Evolutionary conservation across 176 grass and related monocot genomes (phyloP).

Genomic region (Musa schizocarpa): DNA sequence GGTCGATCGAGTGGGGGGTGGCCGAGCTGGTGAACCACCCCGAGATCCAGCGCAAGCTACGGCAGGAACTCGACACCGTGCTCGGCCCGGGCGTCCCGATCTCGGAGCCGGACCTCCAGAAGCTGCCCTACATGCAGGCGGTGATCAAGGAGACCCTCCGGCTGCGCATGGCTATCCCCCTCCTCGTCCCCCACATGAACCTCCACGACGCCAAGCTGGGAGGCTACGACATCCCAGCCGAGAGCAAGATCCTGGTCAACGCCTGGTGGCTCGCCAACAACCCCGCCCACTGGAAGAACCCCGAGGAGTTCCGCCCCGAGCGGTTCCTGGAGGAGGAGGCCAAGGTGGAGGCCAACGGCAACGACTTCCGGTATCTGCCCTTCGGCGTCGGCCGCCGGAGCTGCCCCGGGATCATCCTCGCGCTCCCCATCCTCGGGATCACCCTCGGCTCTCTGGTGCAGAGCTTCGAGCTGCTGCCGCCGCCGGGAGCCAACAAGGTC

Average conservation of each 20-base stretch:
- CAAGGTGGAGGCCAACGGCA: slow-evolving; percentile 14
- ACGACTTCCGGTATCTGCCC: slow-evolving; percentile 11
- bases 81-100: not conserved
- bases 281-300: not conserved
- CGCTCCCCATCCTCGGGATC: slow-evolving; percentile 6
- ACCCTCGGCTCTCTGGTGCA: not conserved
- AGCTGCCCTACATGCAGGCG: slow-evolving; percentile 7
- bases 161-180: slow-evolving; percentile 7
- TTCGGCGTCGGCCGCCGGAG: slow-evolving; percentile 12
- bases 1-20: slow-evolving; percentile 11
- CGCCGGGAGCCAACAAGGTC: not conserved
- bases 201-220: slow-evolving; percentile 14
- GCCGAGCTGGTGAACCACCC: slow-evolving; percentile 15
- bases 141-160: slow-evolving; percentile 19
- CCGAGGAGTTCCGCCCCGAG: slow-evolving; percentile 13
- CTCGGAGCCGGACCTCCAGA: not conserved
- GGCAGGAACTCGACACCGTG: slow-evolving; percentile 3
- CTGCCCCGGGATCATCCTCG: slow-evolving; percentile 8
- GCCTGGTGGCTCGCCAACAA: slow-evolving; percentile 14
- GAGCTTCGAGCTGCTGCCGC: slow-evolving; percentile 1
- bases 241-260: slow-evolving; percentile 12
- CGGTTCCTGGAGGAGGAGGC: slow-evolving; percentile 6
- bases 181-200: slow-evolving; percentile 19
- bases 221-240: slow-evolving; percentile 14
- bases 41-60: slow-evolving; percentile 1